These are phyloP conservation scores for Chlorokybus atmophyticus DNA, from an alignment of 139 green algal genomes.

Conservation along the genomic window DNA sequence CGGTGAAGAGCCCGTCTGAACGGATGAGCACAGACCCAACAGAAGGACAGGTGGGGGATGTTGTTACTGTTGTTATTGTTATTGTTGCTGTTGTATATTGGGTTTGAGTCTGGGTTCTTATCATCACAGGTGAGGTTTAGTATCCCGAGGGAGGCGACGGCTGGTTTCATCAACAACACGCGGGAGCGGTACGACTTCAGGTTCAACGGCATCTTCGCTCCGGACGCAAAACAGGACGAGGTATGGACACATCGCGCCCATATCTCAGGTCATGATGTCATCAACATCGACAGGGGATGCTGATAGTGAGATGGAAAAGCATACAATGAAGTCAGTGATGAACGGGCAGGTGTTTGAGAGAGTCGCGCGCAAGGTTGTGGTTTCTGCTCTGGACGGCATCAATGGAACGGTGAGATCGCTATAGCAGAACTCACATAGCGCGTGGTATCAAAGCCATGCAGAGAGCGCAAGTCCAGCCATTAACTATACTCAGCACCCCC, in stretches of 20 bases:
- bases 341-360: conserved; percentile 53
- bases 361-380: conserved; percentile 36
- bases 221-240: conserved; percentile 59
- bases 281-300: not conserved
- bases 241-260: not conserved
- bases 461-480: too few relatives aligned
- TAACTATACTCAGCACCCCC: too few relatives aligned
- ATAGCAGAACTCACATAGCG: too few relatives aligned
- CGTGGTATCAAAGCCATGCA: too few relatives aligned
- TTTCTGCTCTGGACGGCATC: conserved; percentile 51
- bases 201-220: conserved; percentile 62
- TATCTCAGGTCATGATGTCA: not conserved
- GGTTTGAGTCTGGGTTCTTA: too few relatives aligned
- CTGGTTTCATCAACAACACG: conserved; percentile 68
- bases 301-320: not conserved
- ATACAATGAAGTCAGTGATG: not conserved
- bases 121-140: too few relatives aligned
- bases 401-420: conserved; percentile 73
- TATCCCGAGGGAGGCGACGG: not conserved
- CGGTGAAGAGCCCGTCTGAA: not conserved
- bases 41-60: conserved; percentile 3
- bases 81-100: too few relatives aligned
- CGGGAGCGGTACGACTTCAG: conserved; percentile 57
- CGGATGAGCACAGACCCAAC: not conserved
- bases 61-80: too few relatives aligned